These are phyloP conservation scores for Gynostemma pentaphyllum DNA, from an alignment of 306 rosid species.

Conservation along the genomic window DNA sequence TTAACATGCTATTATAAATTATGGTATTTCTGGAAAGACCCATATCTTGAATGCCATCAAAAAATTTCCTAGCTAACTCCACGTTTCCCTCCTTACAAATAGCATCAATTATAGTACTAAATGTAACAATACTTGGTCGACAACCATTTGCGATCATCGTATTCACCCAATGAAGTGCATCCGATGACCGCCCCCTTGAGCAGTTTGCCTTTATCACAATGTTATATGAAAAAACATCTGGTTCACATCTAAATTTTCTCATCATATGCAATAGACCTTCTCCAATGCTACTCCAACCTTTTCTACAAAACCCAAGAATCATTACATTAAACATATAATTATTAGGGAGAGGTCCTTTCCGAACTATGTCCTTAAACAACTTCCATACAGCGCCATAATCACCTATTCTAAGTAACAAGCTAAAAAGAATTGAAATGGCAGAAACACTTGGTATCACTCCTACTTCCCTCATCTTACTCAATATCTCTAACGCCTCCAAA, in stretches of 20 bases:
- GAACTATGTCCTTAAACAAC: slow-evolving; percentile 38
- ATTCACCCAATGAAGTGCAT: slow-evolving; percentile 36
- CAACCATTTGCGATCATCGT: slow-evolving; percentile 41
- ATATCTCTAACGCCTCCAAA: slow-evolving; percentile 42
- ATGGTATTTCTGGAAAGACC: slow-evolving; percentile 25
- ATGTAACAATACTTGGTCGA: slow-evolving; percentile 36
- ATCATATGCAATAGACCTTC: slow-evolving; percentile 54
- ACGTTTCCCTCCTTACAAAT: slow-evolving; percentile 65
- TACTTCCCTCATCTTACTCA: slow-evolving; percentile 42
- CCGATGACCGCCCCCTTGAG: slow-evolving; percentile 31
- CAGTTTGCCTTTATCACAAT: slow-evolving; percentile 42
- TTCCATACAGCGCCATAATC: slow-evolving; percentile 70
- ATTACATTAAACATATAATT: slow-evolving; percentile 24
- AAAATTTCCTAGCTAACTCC: slow-evolving; percentile 39
- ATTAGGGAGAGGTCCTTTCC: slow-evolving; percentile 40
- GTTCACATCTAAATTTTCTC: slow-evolving; percentile 40
- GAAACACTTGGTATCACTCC: slow-evolving; percentile 38
- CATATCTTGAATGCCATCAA: slow-evolving; percentile 32
- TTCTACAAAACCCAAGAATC: slow-evolving; percentile 55
- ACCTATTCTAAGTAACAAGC: slow-evolving; percentile 47
- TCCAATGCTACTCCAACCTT: slow-evolving; percentile 32
- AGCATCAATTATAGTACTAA: slow-evolving; percentile 38
- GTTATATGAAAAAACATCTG: slow-evolving; percentile 44
- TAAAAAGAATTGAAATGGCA: slow-evolving; percentile 27
- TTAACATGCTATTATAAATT: slow-evolving; percentile 45